phyloP scores from a whole-genome alignment of 805 yeast species.

The Lipomyces kockii region DNA sequence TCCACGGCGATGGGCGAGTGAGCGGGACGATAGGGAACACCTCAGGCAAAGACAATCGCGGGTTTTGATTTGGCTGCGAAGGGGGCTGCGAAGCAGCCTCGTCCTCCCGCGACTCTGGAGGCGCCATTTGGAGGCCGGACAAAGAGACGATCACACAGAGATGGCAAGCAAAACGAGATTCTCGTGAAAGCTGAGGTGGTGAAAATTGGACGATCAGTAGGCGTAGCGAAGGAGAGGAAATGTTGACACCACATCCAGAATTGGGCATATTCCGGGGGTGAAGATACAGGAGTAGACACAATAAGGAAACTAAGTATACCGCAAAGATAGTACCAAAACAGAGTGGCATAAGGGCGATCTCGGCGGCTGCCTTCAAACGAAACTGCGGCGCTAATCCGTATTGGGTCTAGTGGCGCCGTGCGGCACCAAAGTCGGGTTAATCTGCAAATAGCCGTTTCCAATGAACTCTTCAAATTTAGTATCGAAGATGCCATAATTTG shows the following conservation, averaged over 20 bases:
- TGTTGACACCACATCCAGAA: too few species aligned
- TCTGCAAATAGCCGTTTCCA: background rate
- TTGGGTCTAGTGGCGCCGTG: conserved; percentile 20
- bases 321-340: too few species aligned
- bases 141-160: background rate
- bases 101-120: background rate
- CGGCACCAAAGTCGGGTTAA: conserved; percentile 17
- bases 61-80: background rate
- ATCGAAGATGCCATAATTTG: background rate
- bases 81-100: background rate
- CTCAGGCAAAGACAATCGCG: background rate
- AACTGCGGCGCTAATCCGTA: background rate
- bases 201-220: background rate
- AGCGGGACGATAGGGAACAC: conserved; percentile 11
- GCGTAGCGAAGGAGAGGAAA: too few species aligned
- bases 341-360: too few species aligned
- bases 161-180: background rate
- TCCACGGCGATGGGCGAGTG: conserved; percentile 34
- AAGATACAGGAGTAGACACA: too few species aligned
- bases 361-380: too few species aligned
- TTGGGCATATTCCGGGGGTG: too few species aligned
- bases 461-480: background rate
- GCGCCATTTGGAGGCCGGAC: background rate
- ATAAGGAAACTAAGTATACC: too few species aligned
- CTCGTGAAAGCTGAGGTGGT: background rate